A percentile compares a stretch with the other conserved stretches of the same genome.
These are phyloP conservation scores for Cladochytrium tenue DNA, from an alignment of 371 early-diverging fungal species.

Conservation along the genomic window DNA sequence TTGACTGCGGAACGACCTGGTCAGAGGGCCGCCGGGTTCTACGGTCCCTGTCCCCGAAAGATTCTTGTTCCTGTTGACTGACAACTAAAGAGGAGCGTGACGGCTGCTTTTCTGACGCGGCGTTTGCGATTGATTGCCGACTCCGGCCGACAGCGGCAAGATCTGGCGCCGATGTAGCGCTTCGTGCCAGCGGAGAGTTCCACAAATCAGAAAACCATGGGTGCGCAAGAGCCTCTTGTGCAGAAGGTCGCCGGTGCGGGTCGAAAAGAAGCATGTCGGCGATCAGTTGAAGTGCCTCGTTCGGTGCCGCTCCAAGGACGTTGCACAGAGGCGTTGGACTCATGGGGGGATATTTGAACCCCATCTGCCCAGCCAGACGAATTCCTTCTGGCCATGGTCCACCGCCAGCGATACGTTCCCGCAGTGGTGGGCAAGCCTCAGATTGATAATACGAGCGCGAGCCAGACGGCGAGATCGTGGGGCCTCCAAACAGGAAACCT, in stretches of 20 bases:
- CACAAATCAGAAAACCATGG: constrained; percentile 58
- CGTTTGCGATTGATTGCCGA: too few species aligned
- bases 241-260: constrained; percentile 79
- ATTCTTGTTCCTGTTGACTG: too few species aligned
- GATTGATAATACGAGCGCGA: background rate
- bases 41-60: too few species aligned
- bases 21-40: too few species aligned
- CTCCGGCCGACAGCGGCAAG: background rate
- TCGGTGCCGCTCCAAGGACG: constrained; percentile 65
- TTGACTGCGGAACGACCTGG: too few species aligned
- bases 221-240: constrained; percentile 66
- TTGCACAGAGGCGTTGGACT: constrained; percentile 52
- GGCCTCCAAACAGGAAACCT: constrained; percentile 18
- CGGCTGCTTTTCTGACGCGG: too few species aligned
- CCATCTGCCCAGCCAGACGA: constrained; percentile 62
- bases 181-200: background rate
- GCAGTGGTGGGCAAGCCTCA: background rate
- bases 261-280: constrained; percentile 85
- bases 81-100: too few species aligned
- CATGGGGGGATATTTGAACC: constrained; percentile 65
- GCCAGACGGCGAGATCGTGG: background rate
- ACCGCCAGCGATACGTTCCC: constrained; percentile 43
- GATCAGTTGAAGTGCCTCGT: constrained; percentile 71
- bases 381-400: constrained; percentile 72
- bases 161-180: background rate